phyloP scores from a whole-genome alignment of 2,329 filamentous ascomycete species.

The Hypoxylon sp. region DNA sequence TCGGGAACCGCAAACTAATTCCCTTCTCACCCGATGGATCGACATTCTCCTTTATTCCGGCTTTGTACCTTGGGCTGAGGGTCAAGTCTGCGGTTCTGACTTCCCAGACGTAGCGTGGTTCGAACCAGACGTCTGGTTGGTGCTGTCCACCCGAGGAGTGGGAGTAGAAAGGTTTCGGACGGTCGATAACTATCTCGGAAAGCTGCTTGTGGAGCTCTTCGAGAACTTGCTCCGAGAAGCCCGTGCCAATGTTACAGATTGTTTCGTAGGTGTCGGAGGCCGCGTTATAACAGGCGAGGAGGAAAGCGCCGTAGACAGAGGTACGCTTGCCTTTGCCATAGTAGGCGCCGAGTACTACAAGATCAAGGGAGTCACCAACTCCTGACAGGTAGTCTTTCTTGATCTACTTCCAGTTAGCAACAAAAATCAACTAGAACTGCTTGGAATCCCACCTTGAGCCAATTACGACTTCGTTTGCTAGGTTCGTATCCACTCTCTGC shows the following conservation, averaged over 20 bases:
- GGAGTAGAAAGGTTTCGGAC: slow-evolving; percentile 93
- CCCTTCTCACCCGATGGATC: slow-evolving; percentile 80
- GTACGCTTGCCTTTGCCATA: slow-evolving; percentile 95
- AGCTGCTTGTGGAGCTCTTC: slow-evolving; percentile 86
- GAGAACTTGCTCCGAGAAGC: slow-evolving; percentile 95
- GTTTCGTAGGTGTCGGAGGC: slow-evolving; percentile 88
- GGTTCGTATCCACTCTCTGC: slow-evolving; percentile 95
- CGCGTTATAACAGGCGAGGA: slow-evolving; percentile 93
- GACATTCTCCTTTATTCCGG: slow-evolving; percentile 86
- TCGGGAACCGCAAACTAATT: slow-evolving; percentile 89
- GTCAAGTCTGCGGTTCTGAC: slow-evolving; percentile 97
- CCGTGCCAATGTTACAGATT: slow-evolving; percentile 98
- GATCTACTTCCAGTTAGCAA: slow-evolving; percentile 68
- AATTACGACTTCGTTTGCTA: slow-evolving; percentile 95
- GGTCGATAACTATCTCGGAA: slow-evolving; percentile 84
- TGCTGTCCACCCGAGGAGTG: slow-evolving; percentile 89
- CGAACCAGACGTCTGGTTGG: slow-evolving; percentile 98
- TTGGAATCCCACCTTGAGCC: slow-evolving; percentile 82
- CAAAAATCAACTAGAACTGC: neutral
- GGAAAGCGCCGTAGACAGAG: slow-evolving; percentile 94
- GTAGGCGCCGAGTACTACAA: slow-evolving; percentile 96
- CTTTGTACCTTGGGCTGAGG: slow-evolving; percentile 91
- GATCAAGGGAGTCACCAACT: slow-evolving; percentile 94
- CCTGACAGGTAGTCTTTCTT: slow-evolving; percentile 98
- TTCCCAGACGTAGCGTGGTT: slow-evolving; percentile 95